Percentiles rank a stretch among this genome's conserved stretches.
These are phyloP conservation scores for Gossypium thurberi DNA, from an alignment of 345 rosid species.

Conservation along the genomic window DNA sequence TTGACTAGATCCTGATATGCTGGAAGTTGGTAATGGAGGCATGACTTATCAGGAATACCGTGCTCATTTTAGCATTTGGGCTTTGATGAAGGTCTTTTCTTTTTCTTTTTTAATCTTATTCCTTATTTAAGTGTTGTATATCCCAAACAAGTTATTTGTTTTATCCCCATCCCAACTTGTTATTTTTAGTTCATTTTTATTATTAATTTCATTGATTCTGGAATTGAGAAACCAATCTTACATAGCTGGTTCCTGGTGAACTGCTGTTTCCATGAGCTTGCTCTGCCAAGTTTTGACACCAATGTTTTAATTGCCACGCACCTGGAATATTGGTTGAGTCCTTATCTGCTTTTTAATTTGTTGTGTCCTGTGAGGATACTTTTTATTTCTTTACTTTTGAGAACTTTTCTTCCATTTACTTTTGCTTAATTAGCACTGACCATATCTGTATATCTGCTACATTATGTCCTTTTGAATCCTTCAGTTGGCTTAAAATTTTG, in stretches of 20 bases:
- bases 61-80: constrained; percentile 96
- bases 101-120: not conserved
- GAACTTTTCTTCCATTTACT: not conserved
- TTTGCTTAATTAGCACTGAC: not conserved
- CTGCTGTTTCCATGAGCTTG: not conserved
- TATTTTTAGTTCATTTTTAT: not conserved
- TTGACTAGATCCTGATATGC: constrained; percentile 87
- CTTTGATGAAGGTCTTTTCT: constrained; percentile 74
- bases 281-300: not conserved
- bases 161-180: too few species aligned
- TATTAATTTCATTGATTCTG: not conserved
- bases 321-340: not conserved
- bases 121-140: not conserved
- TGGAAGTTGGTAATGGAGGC: constrained; percentile 98
- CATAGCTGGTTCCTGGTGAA: not conserved
- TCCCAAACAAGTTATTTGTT: not conserved
- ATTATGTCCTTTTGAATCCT: not conserved
- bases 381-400: not conserved
- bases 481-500: not conserved
- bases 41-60: constrained; percentile 84
- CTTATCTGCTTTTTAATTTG: not conserved
- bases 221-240: not conserved
- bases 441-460: not conserved
- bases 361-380: not conserved
- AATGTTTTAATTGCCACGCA: not conserved